Conservation (phyloP, 805 yeast genomes). For the Pichia exigua region DNA sequence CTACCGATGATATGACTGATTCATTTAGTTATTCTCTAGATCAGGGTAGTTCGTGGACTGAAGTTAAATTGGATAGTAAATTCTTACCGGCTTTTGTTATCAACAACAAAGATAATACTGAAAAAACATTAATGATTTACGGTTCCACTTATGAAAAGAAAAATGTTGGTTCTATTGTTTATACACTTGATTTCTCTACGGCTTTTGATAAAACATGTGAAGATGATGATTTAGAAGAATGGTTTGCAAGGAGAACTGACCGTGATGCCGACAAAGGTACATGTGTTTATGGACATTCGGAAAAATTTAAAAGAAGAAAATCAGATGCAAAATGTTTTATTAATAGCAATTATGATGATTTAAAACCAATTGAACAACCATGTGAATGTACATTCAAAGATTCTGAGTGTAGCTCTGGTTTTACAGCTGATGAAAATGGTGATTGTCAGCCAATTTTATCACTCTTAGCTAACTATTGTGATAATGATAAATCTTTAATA, state of each 20-base stretch:
- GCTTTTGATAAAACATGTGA: conserved; percentile 43
- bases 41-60: conserved; percentile 64
- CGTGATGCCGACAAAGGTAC: conserved; percentile 27
- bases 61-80: conserved; percentile 36
- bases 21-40: conserved; percentile 49
- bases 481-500: conserved; percentile 12
- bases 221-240: conserved; percentile 54
- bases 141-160: conserved; percentile 30
- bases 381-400: conserved; percentile 63
- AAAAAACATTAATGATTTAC: conserved; percentile 45
- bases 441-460: conserved; percentile 37
- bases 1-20: conserved; percentile 28
- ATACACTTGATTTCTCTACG: conserved; percentile 46
- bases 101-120: conserved; percentile 64
- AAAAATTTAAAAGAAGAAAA: conserved; percentile 57
- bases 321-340: conserved; percentile 58
- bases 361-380: conserved; percentile 39
- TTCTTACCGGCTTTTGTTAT: conserved; percentile 21
- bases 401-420: conserved; percentile 61
- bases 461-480: conserved; percentile 18
- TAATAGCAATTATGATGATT: conserved; percentile 38
- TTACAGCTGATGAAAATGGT: conserved; percentile 28
- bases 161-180: conserved; percentile 16
- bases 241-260: conserved; percentile 46
- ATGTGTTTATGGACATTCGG: conserved; percentile 67